Evolutionary conservation across 768 basidiomycete species (phyloP).

Genomic region (Paxillus ammoniavirescens): DNA sequence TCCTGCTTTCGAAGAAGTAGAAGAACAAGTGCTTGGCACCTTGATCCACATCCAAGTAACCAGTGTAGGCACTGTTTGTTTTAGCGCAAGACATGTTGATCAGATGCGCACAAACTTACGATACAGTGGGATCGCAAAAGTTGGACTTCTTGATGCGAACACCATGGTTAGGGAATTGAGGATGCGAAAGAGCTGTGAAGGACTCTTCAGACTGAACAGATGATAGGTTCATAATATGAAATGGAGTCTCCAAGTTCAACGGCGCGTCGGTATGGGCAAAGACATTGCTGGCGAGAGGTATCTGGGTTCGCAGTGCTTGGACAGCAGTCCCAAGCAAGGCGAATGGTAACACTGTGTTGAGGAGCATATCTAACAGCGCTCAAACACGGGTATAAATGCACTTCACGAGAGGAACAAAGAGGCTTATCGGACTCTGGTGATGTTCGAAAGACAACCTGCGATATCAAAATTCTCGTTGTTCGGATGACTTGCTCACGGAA

Average conservation of each 20-base stretch:
- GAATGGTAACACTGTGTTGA: constrained; percentile 6
- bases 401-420: neutral
- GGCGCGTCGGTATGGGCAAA: neutral
- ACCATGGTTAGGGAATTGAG: constrained; percentile 50
- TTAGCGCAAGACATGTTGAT: neutral
- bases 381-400: neutral
- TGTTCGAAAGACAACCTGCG: neutral
- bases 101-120: constrained; percentile 9
- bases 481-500: neutral
- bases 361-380: neutral
- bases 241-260: neutral
- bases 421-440: neutral
- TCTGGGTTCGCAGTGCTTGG: constrained; percentile 7
- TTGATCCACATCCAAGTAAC: constrained; percentile 45
- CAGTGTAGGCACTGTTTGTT: constrained; percentile 39
- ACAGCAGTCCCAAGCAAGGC: neutral
- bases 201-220: constrained; percentile 23
- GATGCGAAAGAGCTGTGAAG: constrained; percentile 44
- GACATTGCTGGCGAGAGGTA: neutral
- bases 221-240: constrained; percentile 18
- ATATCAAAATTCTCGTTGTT: neutral
- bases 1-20: constrained; percentile 61
- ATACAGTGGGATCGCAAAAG: constrained; percentile 64
- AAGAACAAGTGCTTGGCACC: constrained; percentile 56
- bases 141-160: constrained; percentile 59